These are phyloP conservation scores for Fennellomyces sp. DNA, from an alignment of 371 early-diverging fungal genomes.

Conservation along the genomic window DNA sequence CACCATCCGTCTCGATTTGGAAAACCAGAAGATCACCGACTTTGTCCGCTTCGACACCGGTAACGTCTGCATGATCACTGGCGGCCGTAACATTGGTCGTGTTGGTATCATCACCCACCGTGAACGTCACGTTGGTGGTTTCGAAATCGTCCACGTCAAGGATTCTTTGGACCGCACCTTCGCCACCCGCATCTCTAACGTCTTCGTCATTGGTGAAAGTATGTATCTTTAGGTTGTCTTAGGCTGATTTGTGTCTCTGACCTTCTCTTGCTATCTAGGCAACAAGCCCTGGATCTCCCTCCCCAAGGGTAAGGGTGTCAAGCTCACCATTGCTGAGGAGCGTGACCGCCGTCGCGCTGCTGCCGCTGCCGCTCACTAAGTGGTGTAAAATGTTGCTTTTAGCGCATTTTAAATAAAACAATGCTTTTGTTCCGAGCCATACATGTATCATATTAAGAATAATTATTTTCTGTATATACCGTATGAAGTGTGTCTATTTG, in stretches of 20 bases:
- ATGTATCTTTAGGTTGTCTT: neutral
- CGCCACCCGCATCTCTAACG: conserved; percentile 91
- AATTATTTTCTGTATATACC: too few species aligned
- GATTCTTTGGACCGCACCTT: conserved; percentile 89
- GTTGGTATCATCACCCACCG: conserved; percentile 98
- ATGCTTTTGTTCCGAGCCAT: conserved; percentile 1
- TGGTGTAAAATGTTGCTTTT: neutral
- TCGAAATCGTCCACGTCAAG: conserved; percentile 95
- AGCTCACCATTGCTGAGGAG: conserved; percentile 97
- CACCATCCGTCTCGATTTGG: conserved; percentile 97
- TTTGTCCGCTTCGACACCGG: conserved; percentile 97
- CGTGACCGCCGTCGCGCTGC: conserved; percentile 86
- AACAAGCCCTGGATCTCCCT: conserved; percentile 88
- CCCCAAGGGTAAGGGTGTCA: conserved; percentile 98
- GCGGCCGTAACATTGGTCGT: conserved; percentile 99
- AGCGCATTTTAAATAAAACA: neutral
- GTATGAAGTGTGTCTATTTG: too few species aligned
- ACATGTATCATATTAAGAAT: too few species aligned
- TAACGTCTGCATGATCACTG: conserved; percentile 96
- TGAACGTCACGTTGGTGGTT: conserved; percentile 98
- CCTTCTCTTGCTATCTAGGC: conserved; percentile 1
- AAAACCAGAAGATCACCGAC: conserved; percentile 92
- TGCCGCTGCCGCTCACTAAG: conserved; percentile 44
- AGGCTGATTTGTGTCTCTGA: neutral
- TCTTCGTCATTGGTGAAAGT: conserved; percentile 88